Evolutionary conservation across 1,139 yeast genomes (phyloP), one percentile per base, ranked within the genome.

Genomic region (Groenewaldozyma sp.): DNA sequence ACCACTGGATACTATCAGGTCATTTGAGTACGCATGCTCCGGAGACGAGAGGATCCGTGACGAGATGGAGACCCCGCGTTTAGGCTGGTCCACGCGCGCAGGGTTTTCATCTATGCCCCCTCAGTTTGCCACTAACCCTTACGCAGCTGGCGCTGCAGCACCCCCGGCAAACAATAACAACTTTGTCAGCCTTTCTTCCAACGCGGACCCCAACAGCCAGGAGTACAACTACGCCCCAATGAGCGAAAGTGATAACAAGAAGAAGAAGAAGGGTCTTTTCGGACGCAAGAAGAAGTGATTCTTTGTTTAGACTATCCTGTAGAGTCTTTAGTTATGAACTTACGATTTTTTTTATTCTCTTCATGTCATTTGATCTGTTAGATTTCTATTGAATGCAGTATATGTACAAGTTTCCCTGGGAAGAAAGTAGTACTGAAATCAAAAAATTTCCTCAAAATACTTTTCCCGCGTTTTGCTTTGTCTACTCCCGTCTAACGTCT

Each of bases 1-100:
- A 51, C 98, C 98, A 3, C 65, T 91, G 56, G 98, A 93, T 62
- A 91, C 98, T 2, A 87, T 91, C 53, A 70, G 96, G 48, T 74
- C 83, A 4, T 91, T 91, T 62, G 97, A 91, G 65, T 91, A 81
- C 58, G 79, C 95, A 26, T 84, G 91, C 47, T 82, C 95, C 3
- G 96, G 96, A 34, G 95, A 88, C 59, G 67, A 71, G 41, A 62
- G 73, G 21, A 80, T 82, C 65, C 73, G 79, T 40, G 91, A 83
- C 44, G 87, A 83, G 54, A 71, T 86, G 57, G 96, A 88, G 61
- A 71, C 88, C 7, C 73, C 73, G 18, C 66, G 76, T 28, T 70
- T 81, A 40, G 96, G 96, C 20, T 87, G 94, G 81, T 76, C 81
- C 39, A 74, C 75, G 10, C 69, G 83, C 50, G 68, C 71, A 16